phyloP scores from a whole-genome alignment of 805 yeast species.

The Kockiozyma suomiensis region DNA sequence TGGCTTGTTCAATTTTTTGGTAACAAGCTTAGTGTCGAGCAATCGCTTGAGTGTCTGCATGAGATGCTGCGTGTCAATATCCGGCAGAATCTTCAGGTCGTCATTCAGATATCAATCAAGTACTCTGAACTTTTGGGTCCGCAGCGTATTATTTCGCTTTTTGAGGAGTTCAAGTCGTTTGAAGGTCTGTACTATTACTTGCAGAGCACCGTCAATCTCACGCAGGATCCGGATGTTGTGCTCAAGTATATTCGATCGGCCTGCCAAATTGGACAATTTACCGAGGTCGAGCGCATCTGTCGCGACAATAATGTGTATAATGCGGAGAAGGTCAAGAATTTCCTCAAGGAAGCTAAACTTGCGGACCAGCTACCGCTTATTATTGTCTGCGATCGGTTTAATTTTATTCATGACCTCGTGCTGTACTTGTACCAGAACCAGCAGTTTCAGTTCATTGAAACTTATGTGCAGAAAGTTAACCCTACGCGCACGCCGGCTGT shows the following conservation, averaged over 20 bases:
- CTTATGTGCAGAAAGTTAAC: conserved; percentile 96
- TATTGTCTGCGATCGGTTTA: conserved; percentile 90
- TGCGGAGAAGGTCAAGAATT: conserved; percentile 97
- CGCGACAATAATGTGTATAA: conserved; percentile 92
- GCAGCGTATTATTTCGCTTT: conserved; percentile 76
- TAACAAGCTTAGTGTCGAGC: conserved; percentile 83
- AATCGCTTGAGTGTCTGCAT: conserved; percentile 80
- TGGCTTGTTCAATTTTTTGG: conserved; percentile 95
- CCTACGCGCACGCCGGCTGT: conserved; percentile 96
- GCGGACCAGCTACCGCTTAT: conserved; percentile 96
- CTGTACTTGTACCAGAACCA: conserved; percentile 93
- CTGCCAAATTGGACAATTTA: conserved; percentile 81
- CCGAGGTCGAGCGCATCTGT: conserved; percentile 94
- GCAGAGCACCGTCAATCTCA: conserved; percentile 87
- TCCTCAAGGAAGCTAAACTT: conserved; percentile 87
- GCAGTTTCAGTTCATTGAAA: conserved; percentile 94
- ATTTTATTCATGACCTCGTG: conserved; percentile 90
- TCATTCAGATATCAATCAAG: conserved; percentile 94
- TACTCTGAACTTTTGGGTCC: conserved; percentile 93
- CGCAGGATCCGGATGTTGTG: conserved; percentile 93
- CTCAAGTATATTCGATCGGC: conserved; percentile 96
- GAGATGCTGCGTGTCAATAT: conserved; percentile 80
- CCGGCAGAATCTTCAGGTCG: conserved; percentile 87
- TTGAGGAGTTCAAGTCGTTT: conserved; percentile 87
- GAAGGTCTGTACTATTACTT: conserved; percentile 96